Evolutionary conservation across 352 stramenopile species (phyloP).

Genomic region (Globisporangium yorkense): DNA sequence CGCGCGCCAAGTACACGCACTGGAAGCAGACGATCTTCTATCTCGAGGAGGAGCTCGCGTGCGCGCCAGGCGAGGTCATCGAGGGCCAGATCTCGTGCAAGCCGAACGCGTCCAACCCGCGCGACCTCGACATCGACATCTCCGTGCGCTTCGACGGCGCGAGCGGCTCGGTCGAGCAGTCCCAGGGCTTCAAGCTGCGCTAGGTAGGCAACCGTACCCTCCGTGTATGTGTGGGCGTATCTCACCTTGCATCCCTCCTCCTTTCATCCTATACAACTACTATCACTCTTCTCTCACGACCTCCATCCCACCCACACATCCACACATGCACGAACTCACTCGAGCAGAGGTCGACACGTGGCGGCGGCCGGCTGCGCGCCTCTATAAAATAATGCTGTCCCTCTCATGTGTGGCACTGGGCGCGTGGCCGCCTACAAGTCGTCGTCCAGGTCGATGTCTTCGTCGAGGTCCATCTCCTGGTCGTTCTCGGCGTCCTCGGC

Average conservation of each 20-base stretch:
- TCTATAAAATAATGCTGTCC: neutral
- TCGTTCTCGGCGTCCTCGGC: slow-evolving; percentile 58
- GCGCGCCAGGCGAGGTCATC: slow-evolving; percentile 83
- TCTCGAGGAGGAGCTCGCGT: slow-evolving; percentile 82
- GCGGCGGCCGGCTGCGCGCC: neutral
- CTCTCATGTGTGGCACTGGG: neutral
- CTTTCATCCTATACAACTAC: neutral
- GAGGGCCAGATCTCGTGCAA: slow-evolving; percentile 86
- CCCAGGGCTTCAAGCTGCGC: slow-evolving; percentile 78
- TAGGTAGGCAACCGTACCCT: slow-evolving; percentile 20
- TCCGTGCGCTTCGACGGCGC: slow-evolving; percentile 70
- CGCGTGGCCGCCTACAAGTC: slow-evolving; percentile 18
- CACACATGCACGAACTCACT: neutral
- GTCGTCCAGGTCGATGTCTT: slow-evolving; percentile 69
- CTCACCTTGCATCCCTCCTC: neutral
- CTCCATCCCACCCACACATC: neutral
- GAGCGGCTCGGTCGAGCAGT: slow-evolving; percentile 56
- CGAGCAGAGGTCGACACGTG: neutral
- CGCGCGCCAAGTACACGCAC: slow-evolving; percentile 95
- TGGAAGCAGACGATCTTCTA: slow-evolving; percentile 99
- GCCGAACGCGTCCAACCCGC: slow-evolving; percentile 90
- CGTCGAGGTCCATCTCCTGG: slow-evolving; percentile 67
- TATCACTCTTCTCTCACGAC: neutral
- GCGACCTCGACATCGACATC: slow-evolving; percentile 92
- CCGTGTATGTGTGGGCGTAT: neutral